Conservation (phyloP, 2,329 filamentous ascomycete species). For the Cryphonectria carpinicola region DNA sequence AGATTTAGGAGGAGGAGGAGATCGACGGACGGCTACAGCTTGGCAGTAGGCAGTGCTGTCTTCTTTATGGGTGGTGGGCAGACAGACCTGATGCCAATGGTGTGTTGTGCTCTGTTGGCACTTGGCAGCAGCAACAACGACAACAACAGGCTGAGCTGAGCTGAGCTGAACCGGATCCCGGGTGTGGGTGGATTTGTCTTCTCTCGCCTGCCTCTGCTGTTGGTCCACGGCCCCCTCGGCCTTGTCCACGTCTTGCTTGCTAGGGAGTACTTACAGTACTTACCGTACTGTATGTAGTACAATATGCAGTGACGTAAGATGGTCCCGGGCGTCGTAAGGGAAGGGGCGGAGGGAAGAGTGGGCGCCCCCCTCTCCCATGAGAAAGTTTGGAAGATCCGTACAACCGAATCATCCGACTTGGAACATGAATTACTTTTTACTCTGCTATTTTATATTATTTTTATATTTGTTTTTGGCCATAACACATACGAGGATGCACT, state of each 20-base stretch:
- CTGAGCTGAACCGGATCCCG: background rate
- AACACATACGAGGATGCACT: background rate
- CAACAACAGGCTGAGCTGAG: background rate
- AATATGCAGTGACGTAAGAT: background rate
- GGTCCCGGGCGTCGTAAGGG: background rate
- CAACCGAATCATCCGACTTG: background rate
- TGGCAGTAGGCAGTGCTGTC: background rate
- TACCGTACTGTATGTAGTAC: too few species aligned
- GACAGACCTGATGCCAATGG: background rate
- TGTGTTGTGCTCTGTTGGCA: background rate
- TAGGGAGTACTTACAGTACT: background rate
- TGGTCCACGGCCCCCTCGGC: constrained; percentile 1
- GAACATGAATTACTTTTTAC: background rate
- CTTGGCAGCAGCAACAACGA: background rate
- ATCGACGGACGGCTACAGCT: background rate
- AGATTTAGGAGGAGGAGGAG: background rate
- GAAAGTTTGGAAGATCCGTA: background rate
- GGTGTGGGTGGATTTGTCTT: background rate
- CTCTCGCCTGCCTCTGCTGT: background rate
- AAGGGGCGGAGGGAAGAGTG: background rate
- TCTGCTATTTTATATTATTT: background rate
- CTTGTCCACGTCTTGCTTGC: background rate
- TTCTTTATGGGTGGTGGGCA: background rate
- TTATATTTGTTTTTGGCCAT: background rate
- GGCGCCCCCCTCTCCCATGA: too few species aligned